These are phyloP conservation scores for Magnusiomyces fungicola DNA, from an alignment of 1,139 yeast genomes.

Conservation along the genomic window DNA sequence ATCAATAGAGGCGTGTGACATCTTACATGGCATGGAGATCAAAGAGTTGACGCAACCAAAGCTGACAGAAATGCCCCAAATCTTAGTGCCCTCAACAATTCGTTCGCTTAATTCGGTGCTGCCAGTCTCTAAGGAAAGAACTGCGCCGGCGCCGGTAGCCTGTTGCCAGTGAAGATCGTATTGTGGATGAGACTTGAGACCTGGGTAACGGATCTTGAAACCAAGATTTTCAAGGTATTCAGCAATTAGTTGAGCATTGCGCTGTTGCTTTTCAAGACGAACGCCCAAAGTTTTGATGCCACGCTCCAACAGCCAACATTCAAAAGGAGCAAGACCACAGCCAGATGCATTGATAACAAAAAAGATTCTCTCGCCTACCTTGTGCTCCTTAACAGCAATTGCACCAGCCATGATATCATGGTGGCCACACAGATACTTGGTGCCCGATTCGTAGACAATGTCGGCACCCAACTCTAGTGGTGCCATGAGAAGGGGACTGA, in stretches of 20 bases:
- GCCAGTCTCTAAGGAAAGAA: slow-evolving; percentile 82
- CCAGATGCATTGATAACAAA: slow-evolving; percentile 85
- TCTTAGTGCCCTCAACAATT: slow-evolving; percentile 65
- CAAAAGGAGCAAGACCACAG: slow-evolving; percentile 85
- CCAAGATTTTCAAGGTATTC: slow-evolving; percentile 56
- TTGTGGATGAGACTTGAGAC: slow-evolving; percentile 74
- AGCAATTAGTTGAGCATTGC: slow-evolving; percentile 67
- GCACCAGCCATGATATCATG: slow-evolving; percentile 96
- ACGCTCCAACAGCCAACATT: slow-evolving; percentile 77
- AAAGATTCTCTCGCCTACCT: slow-evolving; percentile 61
- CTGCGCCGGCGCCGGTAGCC: slow-evolving; percentile 86
- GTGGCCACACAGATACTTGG: slow-evolving; percentile 87
- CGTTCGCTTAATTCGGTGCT: slow-evolving; percentile 56
- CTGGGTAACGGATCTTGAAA: slow-evolving; percentile 73
- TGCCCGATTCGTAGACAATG: slow-evolving; percentile 87
- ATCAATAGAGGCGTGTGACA: slow-evolving; percentile 96
- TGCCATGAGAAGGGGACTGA: slow-evolving; percentile 80
- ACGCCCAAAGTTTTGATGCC: slow-evolving; percentile 83
- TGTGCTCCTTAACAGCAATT: slow-evolving; percentile 57
- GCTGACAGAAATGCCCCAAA: slow-evolving; percentile 86
- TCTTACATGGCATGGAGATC: slow-evolving; percentile 85
- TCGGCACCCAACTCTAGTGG: slow-evolving; percentile 85
- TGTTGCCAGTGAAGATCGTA: slow-evolving; percentile 68
- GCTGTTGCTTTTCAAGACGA: slow-evolving; percentile 81
- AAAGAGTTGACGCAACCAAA: slow-evolving; percentile 92